Conservation (phyloP, 805 yeast species). For the Saccharomycodes ludwigii region DNA sequence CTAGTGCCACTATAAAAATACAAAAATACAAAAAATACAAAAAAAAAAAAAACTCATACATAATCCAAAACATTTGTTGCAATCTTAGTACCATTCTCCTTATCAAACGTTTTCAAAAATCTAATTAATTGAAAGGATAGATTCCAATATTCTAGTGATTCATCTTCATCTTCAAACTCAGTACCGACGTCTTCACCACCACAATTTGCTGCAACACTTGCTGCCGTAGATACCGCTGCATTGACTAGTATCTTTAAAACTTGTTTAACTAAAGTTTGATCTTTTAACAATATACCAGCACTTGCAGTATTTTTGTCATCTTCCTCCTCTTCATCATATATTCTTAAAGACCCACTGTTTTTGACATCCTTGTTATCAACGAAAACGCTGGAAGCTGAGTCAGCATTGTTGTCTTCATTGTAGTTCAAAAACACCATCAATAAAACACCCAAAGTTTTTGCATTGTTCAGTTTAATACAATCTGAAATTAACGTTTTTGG, state of each 20-base stretch:
- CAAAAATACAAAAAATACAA: too few species aligned
- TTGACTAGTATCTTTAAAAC: conserved; percentile 18
- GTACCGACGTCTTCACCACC: too few species aligned
- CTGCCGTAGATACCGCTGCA: conserved; percentile 17
- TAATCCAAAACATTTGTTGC: conserved; percentile 15
- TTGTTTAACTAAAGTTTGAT: conserved; percentile 21
- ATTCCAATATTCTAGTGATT: conserved; percentile 24
- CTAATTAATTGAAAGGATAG: conserved; percentile 23
- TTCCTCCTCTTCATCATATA: background rate
- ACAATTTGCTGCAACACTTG: too few species aligned
- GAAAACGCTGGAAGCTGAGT: too few species aligned
- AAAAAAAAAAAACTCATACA: too few species aligned
- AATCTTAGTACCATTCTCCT: conserved; percentile 15
- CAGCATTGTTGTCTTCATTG: conserved; percentile 9
- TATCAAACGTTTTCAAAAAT: conserved; percentile 19
- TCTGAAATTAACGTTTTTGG: conserved; percentile 20
- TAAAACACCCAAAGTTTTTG: conserved; percentile 19
- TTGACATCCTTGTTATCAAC: background rate
- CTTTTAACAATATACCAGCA: conserved; percentile 12
- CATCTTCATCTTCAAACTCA: conserved; percentile 12
- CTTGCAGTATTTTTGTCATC: background rate
- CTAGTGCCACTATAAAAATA: too few species aligned
- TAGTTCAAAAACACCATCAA: conserved; percentile 22
- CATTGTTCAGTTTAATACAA: conserved; percentile 21
- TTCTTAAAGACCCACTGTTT: too few species aligned